These are phyloP conservation scores for Infundibulicybe gibba DNA, from an alignment of 768 basidiomycete genomes.

Conservation along the genomic window DNA sequence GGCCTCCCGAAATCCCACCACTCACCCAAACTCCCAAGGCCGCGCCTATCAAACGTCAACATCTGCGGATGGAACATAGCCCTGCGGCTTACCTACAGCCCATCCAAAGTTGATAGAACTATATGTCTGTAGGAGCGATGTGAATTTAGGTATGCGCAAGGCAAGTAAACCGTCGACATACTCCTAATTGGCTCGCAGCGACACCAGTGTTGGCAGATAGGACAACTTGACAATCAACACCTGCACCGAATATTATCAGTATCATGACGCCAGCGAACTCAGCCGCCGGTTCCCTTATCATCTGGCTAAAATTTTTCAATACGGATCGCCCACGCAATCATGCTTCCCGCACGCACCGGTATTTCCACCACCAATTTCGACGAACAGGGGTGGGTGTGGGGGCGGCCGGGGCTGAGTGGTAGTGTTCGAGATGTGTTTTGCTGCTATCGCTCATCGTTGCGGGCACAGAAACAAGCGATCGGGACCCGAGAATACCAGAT, in stretches of 20 bases:
- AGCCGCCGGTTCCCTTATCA: slow-evolving; percentile 36
- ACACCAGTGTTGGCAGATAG: slow-evolving; percentile 37
- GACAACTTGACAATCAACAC: slow-evolving; percentile 45
- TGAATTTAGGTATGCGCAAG: background rate
- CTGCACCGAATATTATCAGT: slow-evolving; percentile 48
- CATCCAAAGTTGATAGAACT: slow-evolving; percentile 40
- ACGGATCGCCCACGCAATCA: background rate
- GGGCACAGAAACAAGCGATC: no score
- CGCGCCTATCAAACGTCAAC: slow-evolving; percentile 22
- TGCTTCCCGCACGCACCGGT: slow-evolving; percentile 14
- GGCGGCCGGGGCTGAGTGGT: no score
- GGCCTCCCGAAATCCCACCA: slow-evolving; percentile 47
- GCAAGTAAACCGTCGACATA: slow-evolving; percentile 18
- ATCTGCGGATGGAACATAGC: background rate
- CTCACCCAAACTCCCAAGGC: slow-evolving; percentile 47
- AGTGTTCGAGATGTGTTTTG: no score
- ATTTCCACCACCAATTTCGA: slow-evolving; percentile 22
- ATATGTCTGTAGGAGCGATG: slow-evolving; percentile 25
- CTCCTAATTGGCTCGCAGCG: slow-evolving; percentile 40
- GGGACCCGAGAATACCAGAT: no score
- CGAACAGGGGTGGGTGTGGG: no score
- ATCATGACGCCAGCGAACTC: slow-evolving; percentile 55
- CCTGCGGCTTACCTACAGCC: slow-evolving; percentile 31
- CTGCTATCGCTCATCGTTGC: no score
- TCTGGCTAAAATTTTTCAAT: slow-evolving; percentile 15